Conservation (phyloP, 2,329 filamentous ascomycete species). For the Neopestalotiopsis rosae region DNA sequence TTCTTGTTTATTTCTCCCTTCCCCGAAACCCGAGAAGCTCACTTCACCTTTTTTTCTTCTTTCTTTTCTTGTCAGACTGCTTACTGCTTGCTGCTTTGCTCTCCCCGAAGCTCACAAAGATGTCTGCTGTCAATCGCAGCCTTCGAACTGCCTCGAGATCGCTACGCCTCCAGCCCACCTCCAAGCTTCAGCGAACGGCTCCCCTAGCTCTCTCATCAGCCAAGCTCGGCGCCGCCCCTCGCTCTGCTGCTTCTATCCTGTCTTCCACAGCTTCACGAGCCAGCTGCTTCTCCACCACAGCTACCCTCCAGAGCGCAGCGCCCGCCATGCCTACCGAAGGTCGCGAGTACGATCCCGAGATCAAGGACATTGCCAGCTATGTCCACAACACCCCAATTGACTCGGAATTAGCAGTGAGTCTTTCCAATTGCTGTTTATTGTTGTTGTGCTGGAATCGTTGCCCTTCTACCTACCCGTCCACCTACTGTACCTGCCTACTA, state of each 20-base stretch:
- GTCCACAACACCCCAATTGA: constrained; percentile 90
- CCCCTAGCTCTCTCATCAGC: constrained; percentile 40
- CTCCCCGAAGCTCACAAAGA: constrained; percentile 30
- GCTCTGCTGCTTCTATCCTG: constrained; percentile 29
- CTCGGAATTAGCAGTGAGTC: constrained; percentile 88
- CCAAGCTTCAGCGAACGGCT: constrained; percentile 38
- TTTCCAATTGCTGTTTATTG: not conserved
- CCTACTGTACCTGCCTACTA: constrained; percentile 15
- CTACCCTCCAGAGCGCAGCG: constrained; percentile 52
- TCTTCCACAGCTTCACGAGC: constrained; percentile 41
- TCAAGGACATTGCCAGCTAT: constrained; percentile 93
- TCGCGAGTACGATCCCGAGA: constrained; percentile 85
- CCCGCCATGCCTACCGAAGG: constrained; percentile 55
- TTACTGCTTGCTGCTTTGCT: not conserved
- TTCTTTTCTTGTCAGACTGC: not conserved
- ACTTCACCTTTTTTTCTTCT: not conserved
- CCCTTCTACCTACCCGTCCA: not conserved
- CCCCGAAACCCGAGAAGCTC: not conserved
- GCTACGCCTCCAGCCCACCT: constrained; percentile 51
- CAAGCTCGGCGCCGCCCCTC: constrained; percentile 27
- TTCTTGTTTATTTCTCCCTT: not conserved
- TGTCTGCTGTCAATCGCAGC: constrained; percentile 61
- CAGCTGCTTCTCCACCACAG: constrained; percentile 55
- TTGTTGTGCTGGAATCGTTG: not conserved
- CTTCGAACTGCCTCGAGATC: constrained; percentile 61